Evolutionary conservation across 2,329 filamentous ascomycete species (phyloP).

Genomic region (Scedosporium aurantiacum): DNA sequence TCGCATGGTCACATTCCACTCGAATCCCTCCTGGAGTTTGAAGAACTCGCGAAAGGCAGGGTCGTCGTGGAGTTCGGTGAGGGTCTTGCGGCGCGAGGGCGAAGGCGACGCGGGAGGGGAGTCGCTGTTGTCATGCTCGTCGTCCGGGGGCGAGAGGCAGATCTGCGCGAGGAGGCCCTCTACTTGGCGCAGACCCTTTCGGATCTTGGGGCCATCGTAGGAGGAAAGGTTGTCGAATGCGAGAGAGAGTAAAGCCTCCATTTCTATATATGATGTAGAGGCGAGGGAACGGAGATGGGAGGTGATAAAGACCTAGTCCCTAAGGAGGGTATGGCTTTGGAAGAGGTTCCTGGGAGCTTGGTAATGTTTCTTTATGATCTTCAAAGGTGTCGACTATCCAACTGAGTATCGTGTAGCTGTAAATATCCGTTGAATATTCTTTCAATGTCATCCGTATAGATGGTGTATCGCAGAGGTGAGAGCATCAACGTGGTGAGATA

Average conservation of each 20-base stretch:
- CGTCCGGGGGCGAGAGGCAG: slow-evolving; percentile 53
- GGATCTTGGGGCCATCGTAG: slow-evolving; percentile 78
- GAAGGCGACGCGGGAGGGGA: slow-evolving; percentile 17
- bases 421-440: neutral
- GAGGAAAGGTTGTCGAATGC: slow-evolving; percentile 96
- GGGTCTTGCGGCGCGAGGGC: slow-evolving; percentile 36
- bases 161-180: slow-evolving; percentile 91
- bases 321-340: too few species aligned
- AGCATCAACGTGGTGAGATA: neutral
- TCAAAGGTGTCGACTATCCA: too few species aligned
- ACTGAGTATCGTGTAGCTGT: too few species aligned
- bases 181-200: slow-evolving; percentile 87
- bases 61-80: slow-evolving; percentile 64
- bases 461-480: neutral
- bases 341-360: too few species aligned
- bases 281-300: neutral
- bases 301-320: neutral
- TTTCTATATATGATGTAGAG: slow-evolving; percentile 31
- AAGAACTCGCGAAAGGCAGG: slow-evolving; percentile 93
- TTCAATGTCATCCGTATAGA: neutral
- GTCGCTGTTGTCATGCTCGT: slow-evolving; percentile 23
- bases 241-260: slow-evolving; percentile 86
- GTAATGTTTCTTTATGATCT: too few species aligned
- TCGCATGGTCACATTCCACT: slow-evolving; percentile 90
- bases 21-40: slow-evolving; percentile 90